Evolutionary conservation across 169 alveolate genomes (phyloP).

Genomic region (Plasmodium malariae): DNA sequence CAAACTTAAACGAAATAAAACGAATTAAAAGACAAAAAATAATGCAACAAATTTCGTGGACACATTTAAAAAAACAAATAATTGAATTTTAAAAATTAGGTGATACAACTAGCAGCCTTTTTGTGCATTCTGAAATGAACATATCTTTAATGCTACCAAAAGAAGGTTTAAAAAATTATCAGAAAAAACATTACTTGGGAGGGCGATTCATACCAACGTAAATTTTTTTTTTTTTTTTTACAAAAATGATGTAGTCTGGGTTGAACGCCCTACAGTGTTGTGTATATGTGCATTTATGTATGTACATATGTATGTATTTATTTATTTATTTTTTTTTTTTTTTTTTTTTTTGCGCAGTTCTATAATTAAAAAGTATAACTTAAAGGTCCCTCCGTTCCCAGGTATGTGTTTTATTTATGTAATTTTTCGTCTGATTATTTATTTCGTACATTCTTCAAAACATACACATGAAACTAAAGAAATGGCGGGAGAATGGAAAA

Average conservation of each 20-base stretch:
- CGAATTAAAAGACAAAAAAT: too few species aligned
- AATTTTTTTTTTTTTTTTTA: constrained; percentile 16
- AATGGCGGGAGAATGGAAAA: neutral
- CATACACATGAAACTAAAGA: neutral
- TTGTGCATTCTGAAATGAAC: constrained; percentile 49
- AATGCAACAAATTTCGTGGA: too few species aligned
- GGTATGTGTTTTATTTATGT: too few species aligned
- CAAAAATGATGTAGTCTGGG: neutral
- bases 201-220: constrained; percentile 68
- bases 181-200: constrained; percentile 63
- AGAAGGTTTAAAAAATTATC: constrained; percentile 50
- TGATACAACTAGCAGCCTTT: constrained; percentile 12
- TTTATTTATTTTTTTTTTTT: neutral
- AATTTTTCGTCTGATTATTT: too few species aligned
- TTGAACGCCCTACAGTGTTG: neutral
- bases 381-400: constrained; percentile 51
- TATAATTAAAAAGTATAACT: constrained; percentile 54
- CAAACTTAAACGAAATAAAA: too few species aligned
- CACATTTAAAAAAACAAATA: too few species aligned
- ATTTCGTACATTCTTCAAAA: too few species aligned
- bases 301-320: neutral
- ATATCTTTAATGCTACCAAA: constrained; percentile 73
- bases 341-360: constrained; percentile 33
- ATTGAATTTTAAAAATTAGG: constrained; percentile 15
- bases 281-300: neutral